Percentiles rank a stretch among this genome's conserved stretches.
Evolutionary conservation across 1,139 yeast genomes (phyloP).

Genomic region (Yamadazyma atmosphaerica): DNA sequence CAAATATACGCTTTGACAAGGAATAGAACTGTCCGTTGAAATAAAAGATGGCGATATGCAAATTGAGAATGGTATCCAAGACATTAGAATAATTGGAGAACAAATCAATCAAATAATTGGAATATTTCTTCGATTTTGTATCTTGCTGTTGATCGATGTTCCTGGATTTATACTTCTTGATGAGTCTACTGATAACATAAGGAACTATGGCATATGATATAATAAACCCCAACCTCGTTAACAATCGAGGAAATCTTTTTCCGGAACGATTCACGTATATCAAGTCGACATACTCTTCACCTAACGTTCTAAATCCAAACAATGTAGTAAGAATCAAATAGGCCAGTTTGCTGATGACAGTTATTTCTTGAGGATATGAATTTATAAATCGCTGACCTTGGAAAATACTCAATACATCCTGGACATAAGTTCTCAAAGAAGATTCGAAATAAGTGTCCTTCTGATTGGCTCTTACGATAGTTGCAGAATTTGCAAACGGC

Average conservation of each 20-base stretch:
- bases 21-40: conserved; percentile 80
- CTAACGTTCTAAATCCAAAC: conserved; percentile 76
- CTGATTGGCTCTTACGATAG: conserved; percentile 76
- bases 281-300: conserved; percentile 92
- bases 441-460: conserved; percentile 77
- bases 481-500: conserved; percentile 51
- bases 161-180: conserved; percentile 24
- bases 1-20: conserved; percentile 72
- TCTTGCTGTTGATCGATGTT: conserved; percentile 23
- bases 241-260: conserved; percentile 46
- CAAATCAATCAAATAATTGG: conserved; percentile 18
- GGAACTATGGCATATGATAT: conserved; percentile 59
- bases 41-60: conserved; percentile 81
- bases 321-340: conserved; percentile 75
- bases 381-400: conserved; percentile 73
- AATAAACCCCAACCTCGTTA: conserved; percentile 53
- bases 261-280: conserved; percentile 63
- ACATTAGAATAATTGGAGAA: conserved; percentile 43
- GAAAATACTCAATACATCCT: conserved; percentile 53
- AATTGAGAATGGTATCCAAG: conserved; percentile 54
- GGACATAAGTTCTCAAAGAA: conserved; percentile 53
- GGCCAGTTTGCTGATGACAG: conserved; percentile 55
- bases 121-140: conserved; percentile 6
- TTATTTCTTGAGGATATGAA: conserved; percentile 61
- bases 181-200: conserved; percentile 40